phyloP scores from a whole-genome alignment of 176 grass and related monocot genomes.

The Neostapfia colusana region DNA sequence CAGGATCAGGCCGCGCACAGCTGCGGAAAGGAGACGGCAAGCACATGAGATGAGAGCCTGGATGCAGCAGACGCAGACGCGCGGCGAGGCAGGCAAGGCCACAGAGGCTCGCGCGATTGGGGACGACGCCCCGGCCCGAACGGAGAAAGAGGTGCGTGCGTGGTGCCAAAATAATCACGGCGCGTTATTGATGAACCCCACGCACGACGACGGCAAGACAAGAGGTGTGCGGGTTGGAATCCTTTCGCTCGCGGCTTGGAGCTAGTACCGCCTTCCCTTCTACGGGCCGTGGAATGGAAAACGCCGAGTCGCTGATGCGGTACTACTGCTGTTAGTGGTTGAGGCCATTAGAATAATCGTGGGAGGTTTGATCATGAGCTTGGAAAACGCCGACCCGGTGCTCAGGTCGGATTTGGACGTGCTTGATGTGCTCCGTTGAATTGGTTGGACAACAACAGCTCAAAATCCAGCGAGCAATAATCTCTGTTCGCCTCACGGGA shows the following conservation, averaged over 20 bases:
- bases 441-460: not conserved
- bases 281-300: too few relatives aligned
- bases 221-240: not conserved
- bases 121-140: not conserved
- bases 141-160: not conserved
- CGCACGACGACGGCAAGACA: not conserved
- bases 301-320: not conserved
- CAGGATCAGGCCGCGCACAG: too few relatives aligned
- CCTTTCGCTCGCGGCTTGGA: not conserved
- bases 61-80: not conserved
- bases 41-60: not conserved
- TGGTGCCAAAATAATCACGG: not conserved
- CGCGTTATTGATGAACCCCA: not conserved
- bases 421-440: not conserved
- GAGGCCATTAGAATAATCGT: not conserved
- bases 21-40: too few relatives aligned
- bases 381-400: slow-evolving; percentile 10
- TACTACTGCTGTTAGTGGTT: not conserved
- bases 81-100: not conserved
- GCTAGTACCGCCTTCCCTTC: too few relatives aligned
- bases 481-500: not conserved
- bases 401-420: slow-evolving; percentile 23
- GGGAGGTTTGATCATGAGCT: not conserved
- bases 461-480: not conserved
- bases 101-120: slow-evolving; percentile 28